Evolutionary conservation across 2,329 filamentous ascomycete species (phyloP).

Genomic region (Mariannaea sp.): DNA sequence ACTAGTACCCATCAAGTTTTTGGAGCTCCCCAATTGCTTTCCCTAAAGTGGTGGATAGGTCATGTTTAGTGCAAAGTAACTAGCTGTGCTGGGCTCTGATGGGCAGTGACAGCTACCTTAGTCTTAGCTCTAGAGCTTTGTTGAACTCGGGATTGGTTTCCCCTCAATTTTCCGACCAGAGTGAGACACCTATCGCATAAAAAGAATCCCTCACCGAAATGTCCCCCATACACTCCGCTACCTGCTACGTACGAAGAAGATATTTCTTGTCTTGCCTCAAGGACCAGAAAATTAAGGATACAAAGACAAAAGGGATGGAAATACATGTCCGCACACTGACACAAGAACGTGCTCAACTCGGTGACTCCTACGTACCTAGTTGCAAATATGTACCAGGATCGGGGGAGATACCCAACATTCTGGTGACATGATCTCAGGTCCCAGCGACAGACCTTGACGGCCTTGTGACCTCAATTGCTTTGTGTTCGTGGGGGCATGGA

Average conservation of each 20-base stretch:
- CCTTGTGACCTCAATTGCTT: slow-evolving; percentile 30
- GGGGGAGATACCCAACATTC: slow-evolving; percentile 25
- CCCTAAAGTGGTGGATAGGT: slow-evolving; percentile 11
- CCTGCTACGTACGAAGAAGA: no score
- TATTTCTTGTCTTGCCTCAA: not conserved
- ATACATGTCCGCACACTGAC: slow-evolving; percentile 25
- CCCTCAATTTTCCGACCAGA: not conserved
- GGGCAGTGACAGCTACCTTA: not conserved
- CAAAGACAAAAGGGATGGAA: not conserved
- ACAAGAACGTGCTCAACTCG: slow-evolving; percentile 15
- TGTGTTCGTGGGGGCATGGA: slow-evolving; percentile 25
- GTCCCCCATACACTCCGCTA: not conserved
- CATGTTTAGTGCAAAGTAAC: not conserved
- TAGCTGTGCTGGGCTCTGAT: no score
- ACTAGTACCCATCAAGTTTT: slow-evolving; percentile 10
- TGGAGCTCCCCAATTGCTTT: slow-evolving; percentile 15
- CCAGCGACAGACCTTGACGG: slow-evolving; percentile 29
- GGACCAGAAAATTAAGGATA: no score
- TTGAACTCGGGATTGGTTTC: not conserved
- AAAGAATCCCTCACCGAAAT: not conserved
- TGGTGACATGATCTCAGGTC: slow-evolving; percentile 39
- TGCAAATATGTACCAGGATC: slow-evolving; percentile 15
- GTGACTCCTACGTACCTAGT: no score
- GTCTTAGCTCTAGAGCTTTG: slow-evolving; percentile 3
- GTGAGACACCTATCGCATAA: not conserved